Percentiles rank a stretch among this genome's conserved stretches.
Evolutionary conservation across 2,329 filamentous ascomycete species (phyloP).

Genomic region (Aspergillus uvarum): DNA sequence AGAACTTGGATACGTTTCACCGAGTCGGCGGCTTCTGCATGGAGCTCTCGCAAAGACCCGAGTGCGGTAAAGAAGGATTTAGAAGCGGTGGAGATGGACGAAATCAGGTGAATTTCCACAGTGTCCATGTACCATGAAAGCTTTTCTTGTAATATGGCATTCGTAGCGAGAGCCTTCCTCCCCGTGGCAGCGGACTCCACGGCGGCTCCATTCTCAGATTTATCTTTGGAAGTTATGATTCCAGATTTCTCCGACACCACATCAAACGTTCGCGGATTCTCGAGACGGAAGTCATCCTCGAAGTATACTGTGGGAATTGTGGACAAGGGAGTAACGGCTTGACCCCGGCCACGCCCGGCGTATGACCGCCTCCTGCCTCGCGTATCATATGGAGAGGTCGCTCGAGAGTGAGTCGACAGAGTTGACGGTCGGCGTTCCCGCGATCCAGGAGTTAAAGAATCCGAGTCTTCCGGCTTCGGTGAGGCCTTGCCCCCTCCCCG

Average conservation of each 20-base stretch:
- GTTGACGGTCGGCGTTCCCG: conserved; percentile 43
- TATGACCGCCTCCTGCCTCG: conserved; percentile 53
- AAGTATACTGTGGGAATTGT: conserved; percentile 94
- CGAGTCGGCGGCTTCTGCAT: conserved; percentile 88
- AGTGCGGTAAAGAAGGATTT: conserved; percentile 95
- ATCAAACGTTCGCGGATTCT: conserved; percentile 95
- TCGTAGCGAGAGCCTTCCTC: conserved; percentile 87
- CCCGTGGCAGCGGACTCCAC: conserved; percentile 55
- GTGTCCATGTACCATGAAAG: conserved; percentile 99
- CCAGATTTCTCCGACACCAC: conserved; percentile 94
- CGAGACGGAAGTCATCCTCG: conserved; percentile 89
- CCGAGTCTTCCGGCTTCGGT: conserved; percentile 50
- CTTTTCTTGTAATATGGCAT: conserved; percentile 96
- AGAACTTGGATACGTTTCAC: conserved; percentile 81
- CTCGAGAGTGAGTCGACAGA: conserved; percentile 46
- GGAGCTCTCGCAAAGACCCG: conserved; percentile 84
- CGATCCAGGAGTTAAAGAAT: conserved; percentile 48
- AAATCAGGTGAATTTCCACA: conserved; percentile 93
- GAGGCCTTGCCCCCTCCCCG: conserved; percentile 46
- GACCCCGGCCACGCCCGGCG: conserved; percentile 57
- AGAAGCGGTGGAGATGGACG: conserved; percentile 91
- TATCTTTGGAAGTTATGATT: conserved; percentile 70
- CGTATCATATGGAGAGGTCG: conserved; percentile 48
- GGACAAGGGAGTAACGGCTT: conserved; percentile 79
- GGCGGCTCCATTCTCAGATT: conserved; percentile 57